Conservation (phyloP, 805 yeast species). For the Peterozyma toletana region DNA sequence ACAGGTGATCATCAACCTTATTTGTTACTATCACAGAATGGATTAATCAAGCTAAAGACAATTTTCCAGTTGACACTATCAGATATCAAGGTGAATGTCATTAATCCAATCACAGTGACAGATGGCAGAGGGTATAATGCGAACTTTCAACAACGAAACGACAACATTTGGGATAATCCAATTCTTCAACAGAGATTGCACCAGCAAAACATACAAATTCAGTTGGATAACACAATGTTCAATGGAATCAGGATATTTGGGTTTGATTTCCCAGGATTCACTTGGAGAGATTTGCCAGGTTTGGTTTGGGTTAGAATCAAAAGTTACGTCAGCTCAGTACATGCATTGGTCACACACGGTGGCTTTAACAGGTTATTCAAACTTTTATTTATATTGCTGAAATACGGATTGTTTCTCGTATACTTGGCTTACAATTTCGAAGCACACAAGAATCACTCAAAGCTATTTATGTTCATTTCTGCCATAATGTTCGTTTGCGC, state of each 20-base stretch:
- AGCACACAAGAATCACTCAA: background rate
- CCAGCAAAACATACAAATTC: too few species aligned
- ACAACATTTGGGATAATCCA: too few species aligned
- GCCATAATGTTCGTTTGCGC: background rate
- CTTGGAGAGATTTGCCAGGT: conserved; percentile 7
- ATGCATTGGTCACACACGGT: conserved; percentile 1
- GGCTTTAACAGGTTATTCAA: conserved; percentile 3
- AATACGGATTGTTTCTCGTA: background rate
- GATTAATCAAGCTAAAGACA: background rate
- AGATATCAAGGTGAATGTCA: background rate
- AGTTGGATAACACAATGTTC: background rate
- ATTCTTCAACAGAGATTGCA: too few species aligned
- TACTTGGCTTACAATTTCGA: background rate
- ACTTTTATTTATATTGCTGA: background rate
- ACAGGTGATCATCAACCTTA: conserved; percentile 8
- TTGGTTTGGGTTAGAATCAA: background rate
- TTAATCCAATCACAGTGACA: conserved; percentile 3
- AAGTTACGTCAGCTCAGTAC: background rate
- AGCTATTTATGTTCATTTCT: background rate
- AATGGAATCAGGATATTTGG: conserved; percentile 9
- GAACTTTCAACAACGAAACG: background rate
- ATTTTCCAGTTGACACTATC: background rate
- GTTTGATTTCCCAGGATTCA: conserved; percentile 2
- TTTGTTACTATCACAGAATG: conserved; percentile 1
- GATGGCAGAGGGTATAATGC: conserved; percentile 5